phyloP scores from a whole-genome alignment of 2,329 filamentous ascomycete genomes.

The Plenodomus biglobosus region DNA sequence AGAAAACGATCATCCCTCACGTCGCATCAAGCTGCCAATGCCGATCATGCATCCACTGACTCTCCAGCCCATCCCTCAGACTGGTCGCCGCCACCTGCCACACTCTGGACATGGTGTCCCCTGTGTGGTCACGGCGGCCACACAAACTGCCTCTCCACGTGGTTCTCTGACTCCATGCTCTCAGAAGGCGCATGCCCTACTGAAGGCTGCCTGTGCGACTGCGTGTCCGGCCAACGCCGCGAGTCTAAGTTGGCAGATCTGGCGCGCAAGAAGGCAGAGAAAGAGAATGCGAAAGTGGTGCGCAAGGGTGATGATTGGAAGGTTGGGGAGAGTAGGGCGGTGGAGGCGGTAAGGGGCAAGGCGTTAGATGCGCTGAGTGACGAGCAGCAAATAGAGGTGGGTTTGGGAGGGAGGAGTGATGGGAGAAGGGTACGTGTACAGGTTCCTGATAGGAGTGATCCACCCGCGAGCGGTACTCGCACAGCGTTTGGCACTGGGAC shows the following conservation, averaged over 20 bases:
- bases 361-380: constrained; percentile 25
- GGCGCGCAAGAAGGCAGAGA: constrained; percentile 35
- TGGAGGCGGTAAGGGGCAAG: constrained; percentile 41
- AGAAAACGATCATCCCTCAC: constrained; percentile 31
- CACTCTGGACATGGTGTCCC: constrained; percentile 60
- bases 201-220: constrained; percentile 62
- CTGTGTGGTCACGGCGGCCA: constrained; percentile 64
- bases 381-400: constrained; percentile 5
- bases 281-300: constrained; percentile 39
- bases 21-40: constrained; percentile 10
- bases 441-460: constrained; percentile 10
- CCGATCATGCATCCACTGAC: constrained; percentile 14
- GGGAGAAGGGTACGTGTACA: constrained; percentile 37
- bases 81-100: constrained; percentile 29
- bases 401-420: constrained; percentile 15
- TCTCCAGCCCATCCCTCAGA: constrained; percentile 28
- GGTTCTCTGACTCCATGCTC: constrained; percentile 53
- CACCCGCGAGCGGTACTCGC: constrained; percentile 3
- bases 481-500: neutral
- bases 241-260: constrained; percentile 37
- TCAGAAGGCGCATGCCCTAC: constrained; percentile 60
- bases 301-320: constrained; percentile 47
- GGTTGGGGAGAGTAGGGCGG: constrained; percentile 48
- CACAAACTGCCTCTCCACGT: constrained; percentile 57
- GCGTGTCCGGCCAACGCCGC: constrained; percentile 52